Evolutionary conservation across 108 stramenopile species (phyloP).

Genomic region (Craspedostauros australis): DNA sequence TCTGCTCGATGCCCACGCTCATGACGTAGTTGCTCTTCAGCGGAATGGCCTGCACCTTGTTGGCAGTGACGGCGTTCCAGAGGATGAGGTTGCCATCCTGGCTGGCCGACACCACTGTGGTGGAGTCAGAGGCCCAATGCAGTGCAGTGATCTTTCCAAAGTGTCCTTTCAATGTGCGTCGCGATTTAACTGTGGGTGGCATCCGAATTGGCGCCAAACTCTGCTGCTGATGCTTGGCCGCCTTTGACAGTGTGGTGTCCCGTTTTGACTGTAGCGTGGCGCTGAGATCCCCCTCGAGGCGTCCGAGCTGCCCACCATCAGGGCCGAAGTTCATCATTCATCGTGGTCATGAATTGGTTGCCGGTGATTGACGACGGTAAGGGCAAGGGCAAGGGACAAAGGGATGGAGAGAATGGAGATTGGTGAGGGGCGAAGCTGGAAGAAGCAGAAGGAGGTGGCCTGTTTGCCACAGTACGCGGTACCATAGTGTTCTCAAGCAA

Average conservation of each 20-base stretch:
- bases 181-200: conserved; percentile 61
- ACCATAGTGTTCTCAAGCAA: too few species aligned
- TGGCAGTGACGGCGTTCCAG: conserved; percentile 94
- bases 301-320: too few species aligned
- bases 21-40: conserved; percentile 98
- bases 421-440: not conserved
- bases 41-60: conserved; percentile 82
- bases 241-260: conserved; percentile 20
- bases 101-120: conserved; percentile 80
- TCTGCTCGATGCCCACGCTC: conserved; percentile 97
- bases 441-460: not conserved
- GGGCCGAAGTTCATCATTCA: too few species aligned
- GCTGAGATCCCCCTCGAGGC: too few species aligned
- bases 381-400: not conserved
- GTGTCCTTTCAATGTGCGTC: conserved; percentile 87
- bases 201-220: conserved; percentile 37
- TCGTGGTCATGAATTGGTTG: not conserved
- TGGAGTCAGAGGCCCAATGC: conserved; percentile 92
- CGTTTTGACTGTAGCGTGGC: not conserved
- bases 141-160: conserved; percentile 98
- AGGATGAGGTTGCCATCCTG: conserved; percentile 99
- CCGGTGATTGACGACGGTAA: not conserved
- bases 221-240: conserved; percentile 27
- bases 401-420: not conserved
- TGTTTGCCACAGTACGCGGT: too few species aligned